Percentiles rank a stretch among this genome's conserved stretches.
Conservation (phyloP, 495 filamentous ascomycete genomes). For the Penicillium soppii region DNA sequence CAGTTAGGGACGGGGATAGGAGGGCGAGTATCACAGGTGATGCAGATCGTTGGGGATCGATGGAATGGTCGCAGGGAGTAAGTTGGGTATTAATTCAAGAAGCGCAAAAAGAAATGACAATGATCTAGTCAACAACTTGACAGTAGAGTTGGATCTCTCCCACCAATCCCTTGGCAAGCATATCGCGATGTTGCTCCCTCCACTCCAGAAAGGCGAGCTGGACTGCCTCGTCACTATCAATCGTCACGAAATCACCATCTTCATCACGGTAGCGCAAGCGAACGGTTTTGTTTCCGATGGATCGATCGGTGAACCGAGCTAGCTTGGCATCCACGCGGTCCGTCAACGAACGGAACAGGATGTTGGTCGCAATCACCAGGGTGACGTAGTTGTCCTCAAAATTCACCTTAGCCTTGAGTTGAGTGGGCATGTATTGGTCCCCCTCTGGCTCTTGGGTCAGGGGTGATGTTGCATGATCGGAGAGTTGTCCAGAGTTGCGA, state of each 20-base stretch:
- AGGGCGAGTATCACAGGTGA: constrained; percentile 17
- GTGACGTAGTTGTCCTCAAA: constrained; percentile 83
- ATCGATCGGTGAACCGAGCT: constrained; percentile 73
- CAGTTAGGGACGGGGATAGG: constrained; percentile 16
- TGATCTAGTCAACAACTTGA: constrained; percentile 44
- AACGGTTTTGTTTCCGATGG: constrained; percentile 73
- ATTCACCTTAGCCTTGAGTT: constrained; percentile 92
- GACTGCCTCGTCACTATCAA: constrained; percentile 92
- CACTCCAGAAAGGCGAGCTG: constrained; percentile 91
- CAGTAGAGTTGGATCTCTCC: constrained; percentile 85
- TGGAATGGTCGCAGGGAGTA: not conserved
- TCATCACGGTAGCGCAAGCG: constrained; percentile 89
- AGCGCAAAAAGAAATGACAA: constrained; percentile 7
- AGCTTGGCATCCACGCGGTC: constrained; percentile 98
- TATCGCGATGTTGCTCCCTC: constrained; percentile 69
- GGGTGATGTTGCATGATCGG: constrained; percentile 41
- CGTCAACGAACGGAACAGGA: constrained; percentile 85
- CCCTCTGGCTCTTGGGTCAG: constrained; percentile 35
- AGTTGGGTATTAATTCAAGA: constrained; percentile 5
- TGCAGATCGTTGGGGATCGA: constrained; percentile 13
- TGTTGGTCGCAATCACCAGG: constrained; percentile 88
- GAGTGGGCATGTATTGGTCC: constrained; percentile 52
- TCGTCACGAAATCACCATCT: constrained; percentile 88
- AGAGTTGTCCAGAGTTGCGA: constrained; percentile 24
- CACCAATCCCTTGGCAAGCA: constrained; percentile 62